Conservation (phyloP, 345 rosid genomes). For the Pseudoturritis turrita region DNA sequence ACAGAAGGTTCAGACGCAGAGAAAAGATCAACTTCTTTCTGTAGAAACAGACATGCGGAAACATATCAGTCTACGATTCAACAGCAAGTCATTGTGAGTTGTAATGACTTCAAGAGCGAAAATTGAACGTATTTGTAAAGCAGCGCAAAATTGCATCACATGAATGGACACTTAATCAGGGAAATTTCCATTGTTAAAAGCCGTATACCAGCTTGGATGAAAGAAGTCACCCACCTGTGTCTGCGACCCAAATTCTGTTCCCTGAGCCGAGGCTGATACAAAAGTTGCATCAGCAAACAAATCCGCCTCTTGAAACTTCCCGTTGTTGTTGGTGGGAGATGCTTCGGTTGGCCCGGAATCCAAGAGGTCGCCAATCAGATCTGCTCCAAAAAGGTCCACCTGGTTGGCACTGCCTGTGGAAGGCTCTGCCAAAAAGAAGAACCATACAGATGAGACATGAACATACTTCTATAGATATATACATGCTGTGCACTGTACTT, state of each 20-base stretch:
- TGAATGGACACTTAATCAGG: background rate
- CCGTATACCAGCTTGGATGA: background rate
- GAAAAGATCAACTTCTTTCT: slow-evolving; percentile 37
- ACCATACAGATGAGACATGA: background rate
- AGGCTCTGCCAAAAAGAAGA: slow-evolving; percentile 50
- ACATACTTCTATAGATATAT: background rate
- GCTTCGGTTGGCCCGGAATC: slow-evolving; percentile 63
- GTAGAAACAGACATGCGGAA: slow-evolving; percentile 17
- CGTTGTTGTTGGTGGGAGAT: slow-evolving; percentile 33
- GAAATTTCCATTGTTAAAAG: background rate
- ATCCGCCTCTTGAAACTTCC: slow-evolving; percentile 56
- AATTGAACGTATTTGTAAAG: background rate
- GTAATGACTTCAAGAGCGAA: background rate
- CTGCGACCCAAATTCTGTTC: slow-evolving; percentile 39
- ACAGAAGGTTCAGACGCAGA: slow-evolving; percentile 31
- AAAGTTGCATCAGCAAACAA: slow-evolving; percentile 95
- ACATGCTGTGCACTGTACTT: background rate
- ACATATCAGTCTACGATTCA: slow-evolving; percentile 2
- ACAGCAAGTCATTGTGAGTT: background rate
- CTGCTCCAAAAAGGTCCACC: slow-evolving; percentile 78
- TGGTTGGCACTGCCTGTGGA: slow-evolving; percentile 53
- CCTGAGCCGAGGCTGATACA: slow-evolving; percentile 72
- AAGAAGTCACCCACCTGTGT: slow-evolving; percentile 45
- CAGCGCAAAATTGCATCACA: slow-evolving; percentile 1
- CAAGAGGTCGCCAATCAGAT: slow-evolving; percentile 71